Evolutionary conservation across 2,329 filamentous ascomycete species (phyloP).

Genomic region (Botrytis elliptica): DNA sequence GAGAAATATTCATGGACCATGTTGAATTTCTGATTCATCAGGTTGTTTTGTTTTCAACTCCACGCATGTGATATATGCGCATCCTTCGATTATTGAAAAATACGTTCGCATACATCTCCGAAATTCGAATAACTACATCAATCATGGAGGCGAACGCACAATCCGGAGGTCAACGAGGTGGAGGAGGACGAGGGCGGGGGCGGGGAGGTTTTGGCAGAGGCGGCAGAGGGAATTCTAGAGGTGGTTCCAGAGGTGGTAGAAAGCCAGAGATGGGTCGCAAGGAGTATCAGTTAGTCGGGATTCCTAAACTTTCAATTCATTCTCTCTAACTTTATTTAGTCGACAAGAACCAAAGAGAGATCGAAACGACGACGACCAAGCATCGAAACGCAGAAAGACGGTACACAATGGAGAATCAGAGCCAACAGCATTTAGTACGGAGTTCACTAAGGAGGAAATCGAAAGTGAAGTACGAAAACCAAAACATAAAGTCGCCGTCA

Average conservation of each 20-base stretch:
- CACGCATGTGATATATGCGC: background rate
- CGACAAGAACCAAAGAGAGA: conserved; percentile 53
- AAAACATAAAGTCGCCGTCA: conserved; percentile 93
- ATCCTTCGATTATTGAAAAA: conserved; percentile 8
- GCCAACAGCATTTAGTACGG: conserved; percentile 40
- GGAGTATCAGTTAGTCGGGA: conserved; percentile 59
- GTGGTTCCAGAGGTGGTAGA: conserved; percentile 51
- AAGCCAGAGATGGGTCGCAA: conserved; percentile 65
- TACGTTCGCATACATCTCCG: background rate
- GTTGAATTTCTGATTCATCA: background rate
- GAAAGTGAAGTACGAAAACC: conserved; percentile 81
- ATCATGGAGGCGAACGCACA: conserved; percentile 24
- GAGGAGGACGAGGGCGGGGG: conserved; percentile 30
- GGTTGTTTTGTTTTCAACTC: background rate
- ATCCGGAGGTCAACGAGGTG: conserved; percentile 23
- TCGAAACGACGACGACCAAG: conserved; percentile 50
- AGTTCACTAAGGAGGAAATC: conserved; percentile 76
- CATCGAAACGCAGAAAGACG: conserved; percentile 54
- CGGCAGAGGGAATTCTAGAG: conserved; percentile 43
- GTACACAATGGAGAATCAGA: conserved; percentile 40
- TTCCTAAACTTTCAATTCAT: conserved; percentile 17
- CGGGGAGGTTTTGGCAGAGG: conserved; percentile 28
- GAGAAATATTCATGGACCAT: conserved; percentile 9
- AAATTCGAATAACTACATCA: conserved; percentile 21
- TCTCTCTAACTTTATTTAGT: conserved; percentile 51